Conservation (phyloP, 352 stramenopile species). For the Achlya hypogyna region DNA sequence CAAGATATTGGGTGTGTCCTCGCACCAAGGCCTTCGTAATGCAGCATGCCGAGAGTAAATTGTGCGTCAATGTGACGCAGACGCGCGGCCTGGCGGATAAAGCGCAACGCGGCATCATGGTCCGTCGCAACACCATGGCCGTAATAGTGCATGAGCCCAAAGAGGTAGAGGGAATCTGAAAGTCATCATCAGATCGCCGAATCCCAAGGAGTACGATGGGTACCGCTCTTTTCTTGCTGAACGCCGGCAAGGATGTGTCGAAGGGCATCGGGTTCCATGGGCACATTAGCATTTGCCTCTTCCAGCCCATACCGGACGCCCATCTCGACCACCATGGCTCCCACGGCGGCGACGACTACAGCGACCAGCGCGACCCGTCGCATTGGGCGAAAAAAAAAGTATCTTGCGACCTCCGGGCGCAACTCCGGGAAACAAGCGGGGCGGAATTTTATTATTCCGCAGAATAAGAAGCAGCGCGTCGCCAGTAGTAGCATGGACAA, state of each 20-base stretch:
- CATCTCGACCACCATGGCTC: neutral
- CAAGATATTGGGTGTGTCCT: neutral
- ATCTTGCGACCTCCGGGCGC: no score
- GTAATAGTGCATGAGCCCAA: constrained; percentile 17
- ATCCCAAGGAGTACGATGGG: neutral
- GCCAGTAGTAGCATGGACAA: neutral
- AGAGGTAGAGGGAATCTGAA: constrained; percentile 12
- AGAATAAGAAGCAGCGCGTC: neutral
- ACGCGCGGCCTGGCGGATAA: neutral
- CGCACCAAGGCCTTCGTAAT: neutral
- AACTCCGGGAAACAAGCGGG: neutral
- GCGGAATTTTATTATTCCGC: neutral
- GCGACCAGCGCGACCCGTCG: neutral
- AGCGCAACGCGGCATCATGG: constrained; percentile 1
- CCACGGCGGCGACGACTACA: neutral
- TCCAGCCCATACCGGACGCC: constrained; percentile 2
- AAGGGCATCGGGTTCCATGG: constrained; percentile 1
- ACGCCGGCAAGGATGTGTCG: constrained; percentile 9
- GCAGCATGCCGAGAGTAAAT: constrained; percentile 3
- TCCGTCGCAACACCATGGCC: constrained; percentile 5
- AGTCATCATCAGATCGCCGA: neutral
- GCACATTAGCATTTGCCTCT: neutral
- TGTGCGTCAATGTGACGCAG: constrained; percentile 3
- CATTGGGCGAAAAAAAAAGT: neutral
- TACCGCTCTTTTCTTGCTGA: constrained; percentile 6